These are phyloP conservation scores for Diaporthe velutina DNA, from an alignment of 2,329 filamentous ascomycete species.

Conservation along the genomic window DNA sequence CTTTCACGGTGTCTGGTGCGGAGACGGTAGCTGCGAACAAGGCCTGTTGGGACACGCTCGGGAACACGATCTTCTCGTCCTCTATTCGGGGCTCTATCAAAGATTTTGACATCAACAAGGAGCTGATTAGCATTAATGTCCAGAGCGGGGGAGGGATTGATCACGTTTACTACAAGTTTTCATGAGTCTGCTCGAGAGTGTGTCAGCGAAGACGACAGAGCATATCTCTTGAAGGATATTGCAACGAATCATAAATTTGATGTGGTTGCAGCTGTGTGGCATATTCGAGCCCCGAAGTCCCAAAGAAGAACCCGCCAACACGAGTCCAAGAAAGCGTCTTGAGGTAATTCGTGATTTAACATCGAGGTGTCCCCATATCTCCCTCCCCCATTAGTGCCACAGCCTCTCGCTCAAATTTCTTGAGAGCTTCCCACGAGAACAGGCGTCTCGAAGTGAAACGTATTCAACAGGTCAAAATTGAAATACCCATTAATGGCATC, in stretches of 20 bases:
- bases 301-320: too few species aligned
- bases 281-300: too few species aligned
- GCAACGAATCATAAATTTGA: neutral
- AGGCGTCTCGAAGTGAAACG: conserved; percentile 54
- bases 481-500: conserved; percentile 48
- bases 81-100: neutral
- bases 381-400: neutral
- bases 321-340: too few species aligned
- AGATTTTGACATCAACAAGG: conserved; percentile 10
- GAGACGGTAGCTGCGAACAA: neutral
- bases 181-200: neutral
- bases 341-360: too few species aligned
- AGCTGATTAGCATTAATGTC: neutral
- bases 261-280: too few species aligned
- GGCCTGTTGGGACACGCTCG: neutral
- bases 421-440: neutral
- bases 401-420: neutral
- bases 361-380: neutral
- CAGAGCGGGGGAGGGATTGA: neutral
- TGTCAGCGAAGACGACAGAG: neutral
- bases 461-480: conserved; percentile 63
- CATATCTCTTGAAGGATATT: neutral
- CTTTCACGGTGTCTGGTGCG: neutral
- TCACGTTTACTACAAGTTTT: conserved; percentile 7
- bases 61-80: neutral